Evolutionary conservation across 208 protist species (phyloP), one percentile per base, ranked within the genome.

Genomic region (Trypanosoma theileri): DNA sequence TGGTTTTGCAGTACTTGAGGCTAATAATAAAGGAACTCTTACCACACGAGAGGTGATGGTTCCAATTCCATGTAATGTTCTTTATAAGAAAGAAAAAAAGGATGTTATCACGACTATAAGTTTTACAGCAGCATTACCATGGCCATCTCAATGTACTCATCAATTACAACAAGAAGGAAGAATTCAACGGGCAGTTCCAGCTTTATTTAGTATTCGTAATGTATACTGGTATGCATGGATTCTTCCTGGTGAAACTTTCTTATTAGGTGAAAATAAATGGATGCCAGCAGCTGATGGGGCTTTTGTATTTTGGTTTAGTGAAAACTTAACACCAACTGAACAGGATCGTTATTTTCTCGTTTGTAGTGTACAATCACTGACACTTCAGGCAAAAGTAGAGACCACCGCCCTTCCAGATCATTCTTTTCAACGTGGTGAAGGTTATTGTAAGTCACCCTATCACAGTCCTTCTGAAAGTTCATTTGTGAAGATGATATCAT

Each of bases 241-340:
- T 65, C 44, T 84, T 10, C 88, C 88, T 0, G 82, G 84, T 3
- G 88, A 94, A 66, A 69, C 53, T 24, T 85, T 94, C 45, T 40
- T 48, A 26, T 52, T 94, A 71, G 89, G 79, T 66, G 85, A 76
- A 4, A 51, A 64, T 4, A 40, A 61, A 48, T 94, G 83, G 82
- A 76, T 77, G 2, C 78, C 78, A 3, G 68, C 83, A 42, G 66
- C 40, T 16, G 80, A 89, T 59, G 88, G 88, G 17, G 84, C 71
- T 13, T 94, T 94, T 73, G 88, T 94, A 8, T 92, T 91, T 74
- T 90, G 84, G 85, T 90, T 92, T 56, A 73, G 80, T 60, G 54
- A 81, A 8, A 78, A 71, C 54, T 74, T 91, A 24, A 59, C 86
- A 66, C 88, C 88, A 16, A 79, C 76, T 14, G 82, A 86, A 45